A percentile compares a stretch with the other conserved stretches of the same genome.
These are phyloP conservation scores for Antarctomyces pellizariae DNA, from an alignment of 495 filamentous ascomycete species.

Conservation along the genomic window DNA sequence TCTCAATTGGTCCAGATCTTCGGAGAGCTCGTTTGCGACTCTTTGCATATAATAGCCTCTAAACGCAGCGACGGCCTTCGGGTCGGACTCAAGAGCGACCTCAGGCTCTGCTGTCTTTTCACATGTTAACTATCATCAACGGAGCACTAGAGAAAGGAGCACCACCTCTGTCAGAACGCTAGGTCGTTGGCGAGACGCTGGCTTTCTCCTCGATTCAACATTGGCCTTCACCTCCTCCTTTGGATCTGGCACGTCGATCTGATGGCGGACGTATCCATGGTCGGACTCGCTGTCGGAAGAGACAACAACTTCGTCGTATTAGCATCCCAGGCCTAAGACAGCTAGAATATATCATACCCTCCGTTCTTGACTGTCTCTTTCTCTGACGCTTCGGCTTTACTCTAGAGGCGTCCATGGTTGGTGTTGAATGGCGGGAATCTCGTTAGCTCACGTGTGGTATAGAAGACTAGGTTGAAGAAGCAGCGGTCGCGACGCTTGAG, in stretches of 20 bases:
- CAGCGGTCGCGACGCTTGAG: too few species aligned
- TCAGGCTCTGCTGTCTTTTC: constrained; percentile 1
- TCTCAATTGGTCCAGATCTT: constrained; percentile 45
- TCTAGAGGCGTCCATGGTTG: too few species aligned
- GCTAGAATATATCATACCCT: too few species aligned
- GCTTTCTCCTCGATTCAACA: too few species aligned
- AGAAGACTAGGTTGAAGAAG: too few species aligned
- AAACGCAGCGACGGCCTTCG: constrained; percentile 23
- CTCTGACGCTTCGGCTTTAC: constrained; percentile 10
- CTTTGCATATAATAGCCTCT: constrained; percentile 39
- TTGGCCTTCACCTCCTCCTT: too few species aligned
- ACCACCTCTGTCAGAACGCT: too few species aligned
- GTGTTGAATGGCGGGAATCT: too few species aligned
- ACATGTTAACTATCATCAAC: neutral
- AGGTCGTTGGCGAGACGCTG: too few species aligned
- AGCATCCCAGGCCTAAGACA: neutral
- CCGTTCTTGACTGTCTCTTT: constrained; percentile 11
- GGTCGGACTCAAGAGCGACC: constrained; percentile 12
- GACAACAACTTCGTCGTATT: constrained; percentile 1
- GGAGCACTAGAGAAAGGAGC: neutral
- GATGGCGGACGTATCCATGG: constrained; percentile 3
- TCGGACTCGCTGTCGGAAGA: constrained; percentile 9
- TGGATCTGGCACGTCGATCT: neutral
- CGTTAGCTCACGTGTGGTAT: too few species aligned
- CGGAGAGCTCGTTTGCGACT: constrained; percentile 41